Base-by-base conservation (phyloP, 768 basidiomycete species). In the Mycena maculata region DNA sequence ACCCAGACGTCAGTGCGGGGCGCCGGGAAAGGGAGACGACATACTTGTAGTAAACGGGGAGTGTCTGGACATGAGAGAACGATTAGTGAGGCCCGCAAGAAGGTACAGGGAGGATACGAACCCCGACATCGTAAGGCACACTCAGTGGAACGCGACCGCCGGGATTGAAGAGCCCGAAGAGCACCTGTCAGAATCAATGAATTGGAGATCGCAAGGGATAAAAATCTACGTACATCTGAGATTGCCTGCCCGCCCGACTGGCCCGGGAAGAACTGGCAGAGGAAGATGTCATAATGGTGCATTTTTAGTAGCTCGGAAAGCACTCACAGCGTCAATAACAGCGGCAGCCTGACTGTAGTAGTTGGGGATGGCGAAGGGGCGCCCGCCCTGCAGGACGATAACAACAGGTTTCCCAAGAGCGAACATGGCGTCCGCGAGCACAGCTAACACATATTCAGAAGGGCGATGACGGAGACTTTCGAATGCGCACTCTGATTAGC, bases 121-220 rank as follows among this genome's bases (percentile, higher is more conserved):
- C 65, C 20, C 65, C 67, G 27, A 60, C 69, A 47, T 69, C 60
- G 31, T 65, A 75, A 8, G 74, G 74, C 5, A 75, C 73, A 48
- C 74, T 74, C 2, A 75, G 58, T 4, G 74, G 73, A 22, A 75
- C 67, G n/a, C 74, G 58, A 2, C 65, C 74, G 23, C 74, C 74
- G n/a, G 74, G 74, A 56, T 75, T 75, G 63, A 71, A 75, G 39
- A 71, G 57, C n/a, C 74, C 74, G 47, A 75, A 75, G n/a, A 75
- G 67, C 20, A n/a, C n/a, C n/a, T n/a, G n/a, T n/a, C n/a, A n/a
- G n/a, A n/a, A n/a, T n/a, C n/a, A n/a, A n/a, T n/a, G n/a, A n/a
- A n/a, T n/a, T n/a, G n/a, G n/a, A n/a, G n/a, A n/a, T n/a, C n/a
- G n/a, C n/a, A n/a, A n/a, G n/a, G n/a, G n/a, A n/a, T n/a, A n/a